Base-by-base conservation (phyloP, 2,329 filamentous ascomycete genomes). In the Venturia oleaginea region DNA sequence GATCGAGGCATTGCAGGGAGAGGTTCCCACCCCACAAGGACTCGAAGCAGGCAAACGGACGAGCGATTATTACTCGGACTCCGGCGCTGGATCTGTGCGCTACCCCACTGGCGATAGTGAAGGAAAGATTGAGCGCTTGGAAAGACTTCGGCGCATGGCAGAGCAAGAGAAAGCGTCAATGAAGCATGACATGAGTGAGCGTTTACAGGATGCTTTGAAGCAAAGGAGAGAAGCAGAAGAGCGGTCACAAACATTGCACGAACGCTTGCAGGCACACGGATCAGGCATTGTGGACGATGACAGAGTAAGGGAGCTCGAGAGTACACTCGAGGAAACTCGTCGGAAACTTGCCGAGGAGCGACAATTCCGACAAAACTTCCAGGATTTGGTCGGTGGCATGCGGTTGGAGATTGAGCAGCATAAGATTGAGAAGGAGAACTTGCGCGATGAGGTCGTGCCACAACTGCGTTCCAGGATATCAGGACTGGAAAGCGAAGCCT, bases 11-110 rank as follows among this genome's bases (percentile, higher is more conserved):
- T 79, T 96, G 69, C 92, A 97, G 74, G 79, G 86, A n/a, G 81
- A 71, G 77, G 81, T 75, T 72, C 79, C 69, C 70, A 75, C 80
- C n/a, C 34, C 40, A 34, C 51, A 34, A 17, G 27, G 27, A 13
- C 24, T 55, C 27, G 63, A 61, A 17, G 54, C 59, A n/a, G 86
- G 84, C 67, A 88, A 89, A 73, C 85, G 93, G 66, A 95, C 91
- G 11, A 97, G 94, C 77, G 94, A 99, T 77, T 97, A 99, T 78
- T 99, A 94, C 74, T 99, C 94, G 2, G 94, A 99, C 75, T 96
- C 92, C 6, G 94, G 94, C 38, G 88, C 91, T 65, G 93, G 91
- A 74, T 93, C 91, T 0, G 83, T 90, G 63, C 89, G 91, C 71
- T 88, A 87, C 71, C 87, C 88, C 1, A 80, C 84, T 66, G 77